Percentiles rank a stretch among this genome's conserved stretches.
Evolutionary conservation across 352 stramenopile genomes (phyloP).

Genomic region (Globisporangium yorkense): DNA sequence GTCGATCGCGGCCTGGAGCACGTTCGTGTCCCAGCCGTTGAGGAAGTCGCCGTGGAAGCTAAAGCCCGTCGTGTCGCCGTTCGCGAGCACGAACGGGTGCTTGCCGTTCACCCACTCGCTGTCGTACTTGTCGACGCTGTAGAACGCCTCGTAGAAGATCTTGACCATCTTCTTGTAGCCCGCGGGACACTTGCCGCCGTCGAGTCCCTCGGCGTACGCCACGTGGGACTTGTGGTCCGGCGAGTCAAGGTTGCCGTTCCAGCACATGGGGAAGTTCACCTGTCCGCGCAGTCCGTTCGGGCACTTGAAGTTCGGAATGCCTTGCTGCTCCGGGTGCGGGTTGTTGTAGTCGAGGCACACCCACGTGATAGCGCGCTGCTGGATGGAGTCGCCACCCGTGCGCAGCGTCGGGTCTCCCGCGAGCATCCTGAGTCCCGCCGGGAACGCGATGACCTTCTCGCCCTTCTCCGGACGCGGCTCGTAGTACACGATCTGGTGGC

Average conservation of each 20-base stretch:
- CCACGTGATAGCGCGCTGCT: constrained; percentile 30
- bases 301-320: constrained; percentile 39
- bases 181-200: constrained; percentile 29
- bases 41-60: constrained; percentile 52
- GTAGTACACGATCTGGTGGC: constrained; percentile 52
- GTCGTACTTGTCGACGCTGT: constrained; percentile 40
- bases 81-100: constrained; percentile 46
- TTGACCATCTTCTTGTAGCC: constrained; percentile 54
- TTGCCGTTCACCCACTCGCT: constrained; percentile 37
- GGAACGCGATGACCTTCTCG: constrained; percentile 40
- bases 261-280: constrained; percentile 56
- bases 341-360: constrained; percentile 29
- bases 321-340: constrained; percentile 28
- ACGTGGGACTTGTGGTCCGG: constrained; percentile 45
- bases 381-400: constrained; percentile 24
- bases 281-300: constrained; percentile 26
- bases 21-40: constrained; percentile 36
- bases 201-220: constrained; percentile 34
- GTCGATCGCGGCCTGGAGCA: constrained; percentile 37
- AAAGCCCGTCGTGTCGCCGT: constrained; percentile 38
- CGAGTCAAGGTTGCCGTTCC: constrained; percentile 43
- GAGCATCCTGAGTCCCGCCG: constrained; percentile 40
- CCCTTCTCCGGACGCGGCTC: constrained; percentile 22
- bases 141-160: constrained; percentile 55
- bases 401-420: constrained; percentile 32